Evolutionary conservation across 1,139 yeast genomes (phyloP), one percentile per base, ranked within the genome.

Genomic region (Yamadazyma mexicana): DNA sequence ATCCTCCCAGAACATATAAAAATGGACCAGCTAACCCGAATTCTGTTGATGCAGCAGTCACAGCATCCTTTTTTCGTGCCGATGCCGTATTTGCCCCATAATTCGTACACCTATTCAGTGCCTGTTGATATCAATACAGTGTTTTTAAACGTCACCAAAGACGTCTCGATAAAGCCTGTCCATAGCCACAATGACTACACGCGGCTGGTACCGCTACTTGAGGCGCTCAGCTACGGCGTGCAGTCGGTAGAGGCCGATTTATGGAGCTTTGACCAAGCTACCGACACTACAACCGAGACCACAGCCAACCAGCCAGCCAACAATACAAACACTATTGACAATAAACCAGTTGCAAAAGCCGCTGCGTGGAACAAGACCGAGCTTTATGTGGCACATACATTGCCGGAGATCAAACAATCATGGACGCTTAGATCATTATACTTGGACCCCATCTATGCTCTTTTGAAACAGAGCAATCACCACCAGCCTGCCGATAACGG

Each of bases 101-200:
- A 20, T 20, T 20, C 22, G 5, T 8, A 5, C 22, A 20, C 10
- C 9, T 30, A 25, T 17, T 29, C 17, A 10, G 31, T 39, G 17
- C 43, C 43, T 2, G 27, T 43, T 10, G 42, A 43, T 33, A 8
- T 37, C 7, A 23, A 34, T n/a, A 15, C 20, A 3, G 30, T 44
- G 8, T 33, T 20, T 12, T 33, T 40, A 10, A 31, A 37, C 15
- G 3, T 46, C n/a, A 54, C 61, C 5, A 58, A 73, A 38, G 79
- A 75, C 45, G 77, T 77, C 0, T 57, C 64, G 18, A 57, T 73
- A 17, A 66, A 71, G 39, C 75, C 76, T 5, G 66, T 82, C 17
- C 91, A 84, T 52, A 81, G 88, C 0, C 92, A 84, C 54, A 84
- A 84, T 53, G 91, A 84, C 54, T 85, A 84, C 58, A 81, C 86